phyloP scores from a whole-genome alignment of 108 stramenopile species.

The Tribonema minus region DNA sequence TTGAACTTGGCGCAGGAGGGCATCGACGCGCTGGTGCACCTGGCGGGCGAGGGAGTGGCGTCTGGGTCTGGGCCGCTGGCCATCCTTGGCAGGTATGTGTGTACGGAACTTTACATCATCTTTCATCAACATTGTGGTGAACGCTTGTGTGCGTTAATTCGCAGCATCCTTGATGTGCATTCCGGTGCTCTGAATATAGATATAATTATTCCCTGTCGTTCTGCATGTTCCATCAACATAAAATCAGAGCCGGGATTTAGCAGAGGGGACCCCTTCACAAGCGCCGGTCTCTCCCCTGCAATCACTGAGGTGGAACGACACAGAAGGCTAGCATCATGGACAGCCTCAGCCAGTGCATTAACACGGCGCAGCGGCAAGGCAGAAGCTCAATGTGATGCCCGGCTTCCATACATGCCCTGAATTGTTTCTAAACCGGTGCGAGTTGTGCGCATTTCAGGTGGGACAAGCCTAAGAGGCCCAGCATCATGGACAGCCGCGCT shows the following conservation, averaged over 20 bases:
- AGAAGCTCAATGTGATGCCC: background rate
- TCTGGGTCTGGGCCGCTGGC: constrained; percentile 5
- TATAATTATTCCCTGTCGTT: too few relatives aligned
- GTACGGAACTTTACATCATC: background rate
- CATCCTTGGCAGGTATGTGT: background rate
- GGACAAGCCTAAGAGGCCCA: too few relatives aligned
- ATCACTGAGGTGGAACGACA: background rate
- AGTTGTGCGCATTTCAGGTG: too few relatives aligned
- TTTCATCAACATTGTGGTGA: too few relatives aligned
- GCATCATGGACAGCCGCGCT: background rate
- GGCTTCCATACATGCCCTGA: background rate
- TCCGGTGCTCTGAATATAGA: too few relatives aligned
- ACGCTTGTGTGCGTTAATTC: background rate
- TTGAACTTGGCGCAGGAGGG: too few relatives aligned
- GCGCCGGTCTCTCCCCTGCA: background rate
- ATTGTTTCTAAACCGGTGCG: background rate
- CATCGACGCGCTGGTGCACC: constrained; percentile 1
- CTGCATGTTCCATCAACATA: too few relatives aligned
- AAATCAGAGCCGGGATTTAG: too few relatives aligned
- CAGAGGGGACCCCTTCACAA: too few relatives aligned
- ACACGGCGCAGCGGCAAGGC: background rate
- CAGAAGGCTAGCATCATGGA: background rate
- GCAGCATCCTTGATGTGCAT: too few relatives aligned
- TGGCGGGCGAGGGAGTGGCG: constrained; percentile 16
- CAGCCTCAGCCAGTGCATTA: background rate